Percentiles rank a stretch among this genome's conserved stretches.
These are phyloP conservation scores for Pseudocercospora fuligena DNA, from an alignment of 2,329 filamentous ascomycete species.

Conservation along the genomic window DNA sequence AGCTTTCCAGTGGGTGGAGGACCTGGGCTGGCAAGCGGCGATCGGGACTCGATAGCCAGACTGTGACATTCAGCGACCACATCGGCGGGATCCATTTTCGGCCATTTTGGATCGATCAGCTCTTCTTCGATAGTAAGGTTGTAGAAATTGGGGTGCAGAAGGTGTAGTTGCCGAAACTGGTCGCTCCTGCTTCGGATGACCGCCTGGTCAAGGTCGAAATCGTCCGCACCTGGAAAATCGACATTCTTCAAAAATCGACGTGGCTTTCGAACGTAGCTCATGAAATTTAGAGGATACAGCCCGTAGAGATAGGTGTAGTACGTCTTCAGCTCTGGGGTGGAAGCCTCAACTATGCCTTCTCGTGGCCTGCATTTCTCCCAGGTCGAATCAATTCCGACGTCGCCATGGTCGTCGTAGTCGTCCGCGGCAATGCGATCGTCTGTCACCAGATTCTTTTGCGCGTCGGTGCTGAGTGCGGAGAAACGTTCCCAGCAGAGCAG, in stretches of 20 bases:
- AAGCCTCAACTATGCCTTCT: conserved; percentile 64
- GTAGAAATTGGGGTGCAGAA: conserved; percentile 85
- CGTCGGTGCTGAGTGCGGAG: conserved; percentile 42
- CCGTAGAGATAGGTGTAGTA: conserved; percentile 86
- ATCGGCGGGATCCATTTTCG: conserved; percentile 78
- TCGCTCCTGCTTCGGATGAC: conserved; percentile 79
- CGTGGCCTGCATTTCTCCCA: conserved; percentile 71
- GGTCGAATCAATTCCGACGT: conserved; percentile 42
- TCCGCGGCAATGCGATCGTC: conserved; percentile 42
- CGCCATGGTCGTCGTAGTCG: conserved; percentile 46
- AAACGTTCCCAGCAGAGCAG: conserved; percentile 77
- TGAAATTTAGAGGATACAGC: conserved; percentile 82
- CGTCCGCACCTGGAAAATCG: conserved; percentile 70
- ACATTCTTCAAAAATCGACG: conserved; percentile 77
- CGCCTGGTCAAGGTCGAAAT: conserved; percentile 77
- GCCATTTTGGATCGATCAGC: conserved; percentile 77
- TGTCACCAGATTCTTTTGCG: conserved; percentile 41
- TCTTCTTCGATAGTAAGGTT: conserved; percentile 79
- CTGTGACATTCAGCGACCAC: conserved; percentile 80
- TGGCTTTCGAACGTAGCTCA: conserved; percentile 83
- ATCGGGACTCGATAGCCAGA: conserved; percentile 59
- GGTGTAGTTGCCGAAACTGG: conserved; percentile 71
- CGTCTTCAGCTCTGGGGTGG: conserved; percentile 69
- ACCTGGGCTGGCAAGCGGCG: conserved; percentile 50
- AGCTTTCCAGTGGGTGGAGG: conserved; percentile 53